These are phyloP conservation scores for Stachybotrys chartarum DNA, from an alignment of 2,329 filamentous ascomycete genomes.

Conservation along the genomic window DNA sequence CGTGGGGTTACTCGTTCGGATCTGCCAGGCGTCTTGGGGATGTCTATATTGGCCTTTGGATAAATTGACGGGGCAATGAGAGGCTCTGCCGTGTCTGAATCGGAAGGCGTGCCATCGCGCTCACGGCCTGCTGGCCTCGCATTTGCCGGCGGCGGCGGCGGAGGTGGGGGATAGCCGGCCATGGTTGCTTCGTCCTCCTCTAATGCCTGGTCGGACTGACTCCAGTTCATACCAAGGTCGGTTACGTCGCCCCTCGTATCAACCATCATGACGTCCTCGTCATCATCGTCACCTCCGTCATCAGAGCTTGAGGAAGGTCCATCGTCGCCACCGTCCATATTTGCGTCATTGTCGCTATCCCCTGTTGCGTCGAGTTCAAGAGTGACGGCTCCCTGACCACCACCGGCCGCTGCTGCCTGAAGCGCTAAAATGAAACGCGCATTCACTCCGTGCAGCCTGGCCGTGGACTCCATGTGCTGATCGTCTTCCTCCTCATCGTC, in stretches of 20 bases:
- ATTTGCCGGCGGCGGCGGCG: slow-evolving; percentile 53
- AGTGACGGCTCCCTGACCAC: slow-evolving; percentile 9
- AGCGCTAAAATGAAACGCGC: slow-evolving; percentile 28
- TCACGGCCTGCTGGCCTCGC: slow-evolving; percentile 39
- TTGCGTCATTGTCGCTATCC: slow-evolving; percentile 20
- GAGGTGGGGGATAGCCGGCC: slow-evolving; percentile 62
- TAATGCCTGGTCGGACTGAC: slow-evolving; percentile 55
- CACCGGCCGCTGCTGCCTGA: slow-evolving; percentile 23
- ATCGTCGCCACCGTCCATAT: slow-evolving; percentile 26
- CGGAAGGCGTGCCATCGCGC: slow-evolving; percentile 60
- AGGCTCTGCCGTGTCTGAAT: slow-evolving; percentile 62
- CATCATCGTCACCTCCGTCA: slow-evolving; percentile 33
- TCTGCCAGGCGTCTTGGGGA: slow-evolving; percentile 75
- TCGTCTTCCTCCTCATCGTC: slow-evolving; percentile 41
- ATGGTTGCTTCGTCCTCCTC: slow-evolving; percentile 73
- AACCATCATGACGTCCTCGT: slow-evolving; percentile 55
- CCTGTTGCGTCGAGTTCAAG: slow-evolving; percentile 21
- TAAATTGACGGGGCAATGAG: slow-evolving; percentile 55
- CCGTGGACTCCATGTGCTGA: slow-evolving; percentile 33
- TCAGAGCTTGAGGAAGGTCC: slow-evolving; percentile 12
- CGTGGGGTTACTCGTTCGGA: slow-evolving; percentile 42
- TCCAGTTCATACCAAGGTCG: slow-evolving; percentile 44
- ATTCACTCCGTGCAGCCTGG: slow-evolving; percentile 23
- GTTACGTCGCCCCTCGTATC: slow-evolving; percentile 39
- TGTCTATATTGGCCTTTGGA: slow-evolving; percentile 58